These are phyloP conservation scores for Arxiozyma telluris DNA, from an alignment of 1,139 yeast species.

Conservation along the genomic window DNA sequence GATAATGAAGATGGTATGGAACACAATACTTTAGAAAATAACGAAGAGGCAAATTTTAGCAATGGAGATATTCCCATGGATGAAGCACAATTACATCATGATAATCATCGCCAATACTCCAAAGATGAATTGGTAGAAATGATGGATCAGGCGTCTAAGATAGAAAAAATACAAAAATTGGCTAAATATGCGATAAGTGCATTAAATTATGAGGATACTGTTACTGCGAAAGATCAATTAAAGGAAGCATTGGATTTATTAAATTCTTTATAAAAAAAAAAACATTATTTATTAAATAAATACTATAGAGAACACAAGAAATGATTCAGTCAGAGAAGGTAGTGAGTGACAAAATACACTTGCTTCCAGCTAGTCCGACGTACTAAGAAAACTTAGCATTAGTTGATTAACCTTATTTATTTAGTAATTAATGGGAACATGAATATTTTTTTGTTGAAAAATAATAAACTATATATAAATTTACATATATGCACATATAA, in stretches of 20 bases:
- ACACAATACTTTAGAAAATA: neutral
- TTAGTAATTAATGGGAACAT: neutral
- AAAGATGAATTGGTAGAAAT: slow-evolving; percentile 15
- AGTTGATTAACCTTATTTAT: too few species aligned
- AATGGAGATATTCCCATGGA: neutral
- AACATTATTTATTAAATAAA: neutral
- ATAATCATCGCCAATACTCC: slow-evolving; percentile 4
- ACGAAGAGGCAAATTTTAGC: slow-evolving; percentile 2
- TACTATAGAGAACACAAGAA: too few species aligned
- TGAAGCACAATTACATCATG: slow-evolving; percentile 1
- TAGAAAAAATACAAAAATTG: slow-evolving; percentile 62
- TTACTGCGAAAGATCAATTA: slow-evolving; percentile 74
- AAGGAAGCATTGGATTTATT: slow-evolving; percentile 48
- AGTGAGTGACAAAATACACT: too few species aligned
- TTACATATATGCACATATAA: neutral
- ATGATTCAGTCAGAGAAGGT: neutral
- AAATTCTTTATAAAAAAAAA: slow-evolving; percentile 10
- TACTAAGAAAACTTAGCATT: too few species aligned
- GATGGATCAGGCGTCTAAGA: slow-evolving; percentile 22
- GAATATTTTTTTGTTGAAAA: neutral
- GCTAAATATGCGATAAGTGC: slow-evolving; percentile 93
- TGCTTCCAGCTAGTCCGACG: too few species aligned
- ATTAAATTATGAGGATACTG: slow-evolving; percentile 77
- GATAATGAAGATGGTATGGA: too few species aligned
- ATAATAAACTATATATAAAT: neutral